A percentile compares a stretch with the other conserved stretches of the same genome.
Evolutionary conservation across 257 asterid genomes (phyloP).

Genomic region (Nicotiana undulata): DNA sequence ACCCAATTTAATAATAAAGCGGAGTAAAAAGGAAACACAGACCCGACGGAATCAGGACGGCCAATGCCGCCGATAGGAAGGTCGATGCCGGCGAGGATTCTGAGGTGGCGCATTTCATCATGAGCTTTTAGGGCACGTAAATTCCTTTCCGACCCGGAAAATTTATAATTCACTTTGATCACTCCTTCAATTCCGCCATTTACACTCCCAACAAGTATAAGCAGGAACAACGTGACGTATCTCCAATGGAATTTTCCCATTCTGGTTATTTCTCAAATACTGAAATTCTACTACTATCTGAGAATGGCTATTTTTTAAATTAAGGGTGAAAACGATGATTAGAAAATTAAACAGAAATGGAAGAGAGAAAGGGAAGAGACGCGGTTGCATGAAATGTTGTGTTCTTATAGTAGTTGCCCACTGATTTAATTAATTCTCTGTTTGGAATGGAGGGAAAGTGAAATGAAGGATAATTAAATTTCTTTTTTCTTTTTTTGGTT

Average conservation of each 20-base stretch:
- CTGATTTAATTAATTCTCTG: background rate
- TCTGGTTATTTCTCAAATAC: background rate
- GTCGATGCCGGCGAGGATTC: constrained; percentile 84
- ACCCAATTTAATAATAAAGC: background rate
- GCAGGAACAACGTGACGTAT: background rate
- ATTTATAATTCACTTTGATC: constrained; percentile 68
- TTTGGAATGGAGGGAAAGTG: background rate
- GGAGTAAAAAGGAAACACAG: background rate
- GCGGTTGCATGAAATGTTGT: background rate
- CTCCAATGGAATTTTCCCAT: background rate
- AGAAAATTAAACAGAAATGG: background rate
- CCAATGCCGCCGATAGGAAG: constrained; percentile 94
- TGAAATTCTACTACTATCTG: background rate
- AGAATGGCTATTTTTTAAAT: background rate
- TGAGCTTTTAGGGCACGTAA: constrained; percentile 79
- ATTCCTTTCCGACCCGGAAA: constrained; percentile 59
- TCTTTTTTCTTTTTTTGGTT: too few relatives aligned
- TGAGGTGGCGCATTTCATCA: constrained; percentile 76
- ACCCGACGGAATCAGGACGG: constrained; percentile 94
- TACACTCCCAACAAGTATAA: background rate
- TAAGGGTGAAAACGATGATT: background rate
- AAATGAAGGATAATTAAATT: background rate
- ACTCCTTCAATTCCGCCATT: constrained; percentile 23
- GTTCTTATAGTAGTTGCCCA: background rate
- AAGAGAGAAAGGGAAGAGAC: background rate